A percentile compares a stretch with the other conserved stretches of the same genome.
These are phyloP conservation scores for Herpotrichia juniperi DNA, from an alignment of 2,329 filamentous ascomycete species.

Conservation along the genomic window DNA sequence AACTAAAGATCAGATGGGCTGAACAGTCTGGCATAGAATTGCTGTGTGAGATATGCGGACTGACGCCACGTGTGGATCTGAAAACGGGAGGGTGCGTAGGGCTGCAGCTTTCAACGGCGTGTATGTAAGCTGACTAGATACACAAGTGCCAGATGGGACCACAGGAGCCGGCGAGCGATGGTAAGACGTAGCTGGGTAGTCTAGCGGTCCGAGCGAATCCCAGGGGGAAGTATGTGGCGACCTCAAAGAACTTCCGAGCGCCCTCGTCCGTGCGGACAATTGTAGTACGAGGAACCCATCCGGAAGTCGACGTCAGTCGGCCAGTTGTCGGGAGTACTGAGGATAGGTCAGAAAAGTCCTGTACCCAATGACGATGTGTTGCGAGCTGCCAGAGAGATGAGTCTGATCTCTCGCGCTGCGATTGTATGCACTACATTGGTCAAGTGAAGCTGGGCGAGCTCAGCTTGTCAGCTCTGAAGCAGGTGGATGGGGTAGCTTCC, in stretches of 20 bases:
- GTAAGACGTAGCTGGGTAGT: conserved; percentile 14
- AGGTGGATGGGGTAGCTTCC: conserved; percentile 8
- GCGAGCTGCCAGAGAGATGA: no score
- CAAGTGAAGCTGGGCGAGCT: neutral
- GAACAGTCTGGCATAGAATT: neutral
- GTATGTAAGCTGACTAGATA: conserved; percentile 28
- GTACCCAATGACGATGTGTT: neutral
- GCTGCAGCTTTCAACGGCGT: conserved; percentile 36
- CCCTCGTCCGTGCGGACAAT: conserved; percentile 15
- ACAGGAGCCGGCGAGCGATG: conserved; percentile 12
- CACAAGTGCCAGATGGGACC: conserved; percentile 16
- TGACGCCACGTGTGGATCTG: conserved; percentile 31
- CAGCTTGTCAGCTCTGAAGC: conserved; percentile 26
- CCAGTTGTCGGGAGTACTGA: neutral
- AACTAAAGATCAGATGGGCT: neutral
- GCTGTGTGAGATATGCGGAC: conserved; percentile 33
- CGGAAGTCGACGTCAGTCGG: neutral
- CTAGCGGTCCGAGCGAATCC: conserved; percentile 16
- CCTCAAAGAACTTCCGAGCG: conserved; percentile 12
- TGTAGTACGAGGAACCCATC: conserved; percentile 10
- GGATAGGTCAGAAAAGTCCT: neutral
- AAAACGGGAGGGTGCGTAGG: conserved; percentile 40
- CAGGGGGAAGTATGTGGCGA: conserved; percentile 8
- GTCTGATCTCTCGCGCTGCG: neutral
- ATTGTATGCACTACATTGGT: neutral